Evolutionary conservation across 805 yeast species (phyloP).

Genomic region (Lipomyces starkeyi): DNA sequence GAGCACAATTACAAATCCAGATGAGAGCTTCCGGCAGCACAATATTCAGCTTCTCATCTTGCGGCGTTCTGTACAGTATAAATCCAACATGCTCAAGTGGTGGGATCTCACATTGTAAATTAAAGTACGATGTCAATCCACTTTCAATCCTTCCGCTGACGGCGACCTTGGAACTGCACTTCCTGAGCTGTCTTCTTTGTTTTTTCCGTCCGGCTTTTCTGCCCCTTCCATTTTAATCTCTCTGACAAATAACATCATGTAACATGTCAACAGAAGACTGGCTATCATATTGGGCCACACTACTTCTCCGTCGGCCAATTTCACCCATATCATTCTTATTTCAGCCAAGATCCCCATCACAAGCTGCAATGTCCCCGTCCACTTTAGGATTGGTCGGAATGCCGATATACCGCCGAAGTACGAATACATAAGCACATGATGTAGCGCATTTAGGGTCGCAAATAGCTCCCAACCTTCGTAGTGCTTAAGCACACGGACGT

Average conservation of each 20-base stretch:
- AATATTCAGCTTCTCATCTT: no score
- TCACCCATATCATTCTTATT: conserved; percentile 2
- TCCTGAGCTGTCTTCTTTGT: not conserved
- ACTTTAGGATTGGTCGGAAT: conserved; percentile 6
- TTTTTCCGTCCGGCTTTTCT: not conserved
- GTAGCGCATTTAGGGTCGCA: conserved; percentile 7
- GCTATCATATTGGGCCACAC: conserved; percentile 13
- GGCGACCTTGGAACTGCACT: not conserved
- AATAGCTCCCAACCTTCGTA: conserved; percentile 7
- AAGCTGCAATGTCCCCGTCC: conserved; percentile 15
- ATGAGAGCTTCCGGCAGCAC: no score
- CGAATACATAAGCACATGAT: conserved; percentile 4
- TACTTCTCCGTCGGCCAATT: conserved; percentile 4
- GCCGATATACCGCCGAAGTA: conserved; percentile 9
- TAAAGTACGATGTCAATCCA: not conserved
- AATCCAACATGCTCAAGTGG: no score
- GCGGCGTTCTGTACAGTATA: no score
- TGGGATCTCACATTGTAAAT: not conserved
- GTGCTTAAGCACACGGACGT: conserved; percentile 8
- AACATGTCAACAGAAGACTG: not conserved
- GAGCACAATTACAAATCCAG: no score
- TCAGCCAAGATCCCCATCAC: not conserved
- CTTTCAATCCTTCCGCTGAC: not conserved
- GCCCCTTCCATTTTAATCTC: not conserved
- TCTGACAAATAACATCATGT: not conserved